These are phyloP conservation scores for Cladosporium austrohemisphaericum DNA, from an alignment of 2,329 filamentous ascomycete species.

Conservation along the genomic window DNA sequence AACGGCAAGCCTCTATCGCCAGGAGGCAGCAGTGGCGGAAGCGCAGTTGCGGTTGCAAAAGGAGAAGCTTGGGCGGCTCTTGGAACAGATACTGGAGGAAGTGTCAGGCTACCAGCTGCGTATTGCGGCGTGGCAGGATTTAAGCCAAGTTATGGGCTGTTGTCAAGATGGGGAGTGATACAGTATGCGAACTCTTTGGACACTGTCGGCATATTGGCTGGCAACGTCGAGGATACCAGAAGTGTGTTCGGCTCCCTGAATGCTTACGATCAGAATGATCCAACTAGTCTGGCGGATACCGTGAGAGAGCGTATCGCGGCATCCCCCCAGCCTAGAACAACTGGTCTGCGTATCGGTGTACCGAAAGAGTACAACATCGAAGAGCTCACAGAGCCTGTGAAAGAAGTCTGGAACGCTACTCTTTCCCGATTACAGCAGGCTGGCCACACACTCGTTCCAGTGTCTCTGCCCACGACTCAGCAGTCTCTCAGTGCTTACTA, in stretches of 20 bases:
- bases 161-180: slow-evolving; percentile 82
- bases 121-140: slow-evolving; percentile 82
- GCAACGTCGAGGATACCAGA: slow-evolving; percentile 47
- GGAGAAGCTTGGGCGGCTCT: slow-evolving; percentile 66
- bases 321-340: slow-evolving; percentile 23
- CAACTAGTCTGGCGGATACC: slow-evolving; percentile 42
- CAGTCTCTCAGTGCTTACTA: slow-evolving; percentile 92
- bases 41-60: slow-evolving; percentile 74
- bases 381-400: slow-evolving; percentile 69
- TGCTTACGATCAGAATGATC: slow-evolving; percentile 65
- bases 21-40: slow-evolving; percentile 90
- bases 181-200: slow-evolving; percentile 91
- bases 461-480: slow-evolving; percentile 78
- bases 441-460: slow-evolving; percentile 69
- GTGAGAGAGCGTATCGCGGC: slow-evolving; percentile 32
- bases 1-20: slow-evolving; percentile 53
- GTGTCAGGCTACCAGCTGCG: slow-evolving; percentile 79
- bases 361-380: slow-evolving; percentile 80
- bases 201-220: slow-evolving; percentile 75
- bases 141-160: slow-evolving; percentile 85
- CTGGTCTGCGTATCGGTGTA: slow-evolving; percentile 52
- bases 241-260: slow-evolving; percentile 48
- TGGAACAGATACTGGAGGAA: slow-evolving; percentile 91
- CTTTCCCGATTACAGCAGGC: slow-evolving; percentile 57
- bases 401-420: slow-evolving; percentile 63